Evolutionary conservation across 352 stramenopile species (phyloP).

Genomic region (Globisporangium perplexum): DNA sequence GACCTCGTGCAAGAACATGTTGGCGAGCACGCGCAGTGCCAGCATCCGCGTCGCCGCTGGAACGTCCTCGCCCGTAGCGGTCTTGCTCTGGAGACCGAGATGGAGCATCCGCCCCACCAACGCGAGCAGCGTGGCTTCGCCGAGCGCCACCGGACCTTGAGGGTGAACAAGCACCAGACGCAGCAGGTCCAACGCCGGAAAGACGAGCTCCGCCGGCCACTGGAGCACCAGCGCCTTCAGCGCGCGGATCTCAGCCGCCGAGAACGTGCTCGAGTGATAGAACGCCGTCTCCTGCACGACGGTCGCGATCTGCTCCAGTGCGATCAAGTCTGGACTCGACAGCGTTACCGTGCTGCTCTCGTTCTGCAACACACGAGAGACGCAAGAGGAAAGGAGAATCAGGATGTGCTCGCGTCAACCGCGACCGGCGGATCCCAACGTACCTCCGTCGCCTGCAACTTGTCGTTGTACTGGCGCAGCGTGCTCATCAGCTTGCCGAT

Average conservation of each 20-base stretch:
- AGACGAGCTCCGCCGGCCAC: conserved; percentile 77
- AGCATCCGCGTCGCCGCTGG: conserved; percentile 71
- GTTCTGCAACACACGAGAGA: background rate
- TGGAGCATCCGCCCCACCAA: conserved; percentile 31
- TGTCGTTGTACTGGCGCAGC: conserved; percentile 87
- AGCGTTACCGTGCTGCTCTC: conserved; percentile 20
- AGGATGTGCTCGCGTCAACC: conserved; percentile 15
- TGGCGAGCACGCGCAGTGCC: conserved; percentile 63
- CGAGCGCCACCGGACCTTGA: conserved; percentile 46
- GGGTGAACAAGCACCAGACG: conserved; percentile 88
- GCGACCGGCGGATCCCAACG: background rate
- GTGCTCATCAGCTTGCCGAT: conserved; percentile 91
- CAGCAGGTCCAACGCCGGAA: conserved; percentile 90
- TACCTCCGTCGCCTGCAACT: conserved; percentile 43
- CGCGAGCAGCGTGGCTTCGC: conserved; percentile 23
- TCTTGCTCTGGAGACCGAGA: conserved; percentile 27
- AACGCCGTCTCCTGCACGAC: conserved; percentile 79
- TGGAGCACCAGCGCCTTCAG: conserved; percentile 55
- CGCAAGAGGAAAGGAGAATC: conserved; percentile 16
- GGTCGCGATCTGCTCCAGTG: conserved; percentile 49
- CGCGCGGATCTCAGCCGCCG: conserved; percentile 42
- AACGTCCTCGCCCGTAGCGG: conserved; percentile 24
- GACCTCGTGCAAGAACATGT: conserved; percentile 64
- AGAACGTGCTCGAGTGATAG: conserved; percentile 91
- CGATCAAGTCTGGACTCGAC: conserved; percentile 40